Percentiles rank a stretch among this genome's conserved stretches.
Conservation (phyloP, 495 filamentous ascomycete genomes). For the Xylaria bambusicola region DNA sequence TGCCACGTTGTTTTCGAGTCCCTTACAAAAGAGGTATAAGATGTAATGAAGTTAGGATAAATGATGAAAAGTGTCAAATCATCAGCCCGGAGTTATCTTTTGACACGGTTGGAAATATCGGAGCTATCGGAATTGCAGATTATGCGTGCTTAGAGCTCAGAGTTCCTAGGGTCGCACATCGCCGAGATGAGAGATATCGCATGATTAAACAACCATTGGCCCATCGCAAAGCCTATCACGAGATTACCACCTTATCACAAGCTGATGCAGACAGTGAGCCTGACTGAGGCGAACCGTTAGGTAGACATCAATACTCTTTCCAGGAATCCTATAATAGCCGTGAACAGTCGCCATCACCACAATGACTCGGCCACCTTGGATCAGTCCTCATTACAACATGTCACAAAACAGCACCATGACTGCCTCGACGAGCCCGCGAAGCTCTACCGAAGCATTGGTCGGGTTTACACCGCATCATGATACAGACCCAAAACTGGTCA, state of each 20-base stretch:
- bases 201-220: slow-evolving; percentile 10
- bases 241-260: slow-evolving; percentile 4
- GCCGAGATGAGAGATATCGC: not conserved
- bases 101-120: not conserved
- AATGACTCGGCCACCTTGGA: not conserved
- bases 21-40: no score
- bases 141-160: no score
- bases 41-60: no score
- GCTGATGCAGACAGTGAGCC: not conserved
- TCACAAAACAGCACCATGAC: not conserved
- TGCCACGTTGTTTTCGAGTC: no score
- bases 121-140: no score
- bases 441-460: slow-evolving; percentile 8
- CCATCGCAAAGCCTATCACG: slow-evolving; percentile 10
- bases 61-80: no score
- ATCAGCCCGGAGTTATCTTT: no score
- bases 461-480: slow-evolving; percentile 58
- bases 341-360: not conserved
- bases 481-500: slow-evolving; percentile 78
- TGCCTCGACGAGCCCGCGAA: not conserved
- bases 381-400: not conserved
- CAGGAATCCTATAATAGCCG: not conserved
- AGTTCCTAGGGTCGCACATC: not conserved
- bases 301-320: not conserved
- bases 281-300: not conserved